Evolutionary conservation across 1,284 basidiomycete species (phyloP).

Genomic region (Leccinum huronense): DNA sequence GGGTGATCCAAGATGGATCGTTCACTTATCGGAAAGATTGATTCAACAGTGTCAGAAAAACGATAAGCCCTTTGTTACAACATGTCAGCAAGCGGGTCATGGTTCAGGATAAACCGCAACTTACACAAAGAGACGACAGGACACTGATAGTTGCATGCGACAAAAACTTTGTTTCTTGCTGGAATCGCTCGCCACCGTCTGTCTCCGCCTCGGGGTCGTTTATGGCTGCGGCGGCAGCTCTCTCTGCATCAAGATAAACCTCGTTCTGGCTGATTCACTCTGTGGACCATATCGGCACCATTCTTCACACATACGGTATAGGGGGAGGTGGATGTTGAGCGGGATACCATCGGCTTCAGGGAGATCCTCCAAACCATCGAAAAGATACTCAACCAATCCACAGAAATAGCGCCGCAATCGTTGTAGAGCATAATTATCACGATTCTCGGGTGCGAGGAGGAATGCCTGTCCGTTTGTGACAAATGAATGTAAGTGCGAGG

Average conservation of each 20-base stretch:
- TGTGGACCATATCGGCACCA: conserved; percentile 90
- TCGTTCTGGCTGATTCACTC: conserved; percentile 71
- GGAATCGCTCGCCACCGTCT: conserved; percentile 66
- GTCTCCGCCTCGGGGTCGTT: conserved; percentile 46
- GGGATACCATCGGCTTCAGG: conserved; percentile 77
- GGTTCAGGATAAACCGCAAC: conserved; percentile 16
- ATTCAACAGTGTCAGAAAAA: conserved; percentile 53
- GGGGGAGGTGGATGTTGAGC: conserved; percentile 70
- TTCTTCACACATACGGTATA: conserved; percentile 88
- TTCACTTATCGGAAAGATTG: conserved; percentile 59
- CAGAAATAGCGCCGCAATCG: conserved; percentile 88
- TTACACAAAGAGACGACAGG: conserved; percentile 76
- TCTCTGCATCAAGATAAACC: conserved; percentile 71
- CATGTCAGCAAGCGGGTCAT: conserved; percentile 7
- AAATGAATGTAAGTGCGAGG: conserved; percentile 74
- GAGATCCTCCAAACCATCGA: conserved; percentile 72
- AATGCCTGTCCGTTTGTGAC: conserved; percentile 81
- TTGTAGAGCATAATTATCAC: conserved; percentile 79
- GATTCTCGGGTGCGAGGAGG: conserved; percentile 68
- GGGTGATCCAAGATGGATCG: conserved; percentile 42
- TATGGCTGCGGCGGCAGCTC: conserved; percentile 58
- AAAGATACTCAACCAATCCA: conserved; percentile 82
- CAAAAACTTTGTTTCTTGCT: conserved; percentile 67
- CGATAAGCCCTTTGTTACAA: conserved; percentile 70
- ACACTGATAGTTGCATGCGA: conserved; percentile 82